Evolutionary conservation across 2,329 filamentous ascomycete genomes (phyloP).

Genomic region (Aspergillus candidus): DNA sequence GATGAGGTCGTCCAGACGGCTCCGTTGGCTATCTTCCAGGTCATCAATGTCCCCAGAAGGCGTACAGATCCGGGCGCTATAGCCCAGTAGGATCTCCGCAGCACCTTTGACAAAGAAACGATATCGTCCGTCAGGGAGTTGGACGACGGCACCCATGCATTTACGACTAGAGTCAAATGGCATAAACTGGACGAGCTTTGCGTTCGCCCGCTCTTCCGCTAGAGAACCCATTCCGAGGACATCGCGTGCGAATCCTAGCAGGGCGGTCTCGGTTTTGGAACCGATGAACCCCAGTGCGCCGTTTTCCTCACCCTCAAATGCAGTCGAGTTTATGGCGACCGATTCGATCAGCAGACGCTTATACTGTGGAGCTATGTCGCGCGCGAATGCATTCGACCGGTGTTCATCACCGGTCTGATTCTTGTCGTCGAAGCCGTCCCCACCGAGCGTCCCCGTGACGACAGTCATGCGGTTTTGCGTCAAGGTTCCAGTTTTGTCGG

Average conservation of each 20-base stretch:
- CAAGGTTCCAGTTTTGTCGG: constrained; percentile 68
- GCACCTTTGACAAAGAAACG: constrained; percentile 41
- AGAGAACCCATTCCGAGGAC: constrained; percentile 57
- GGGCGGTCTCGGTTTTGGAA: constrained; percentile 67
- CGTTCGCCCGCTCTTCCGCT: constrained; percentile 53
- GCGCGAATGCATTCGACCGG: constrained; percentile 1
- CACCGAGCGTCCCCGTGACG: constrained; percentile 61
- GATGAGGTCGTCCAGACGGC: constrained; percentile 13
- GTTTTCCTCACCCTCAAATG: constrained; percentile 64
- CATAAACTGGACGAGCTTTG: constrained; percentile 58
- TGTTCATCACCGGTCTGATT: constrained; percentile 9
- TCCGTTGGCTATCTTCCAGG: neutral
- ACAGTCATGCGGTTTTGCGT: constrained; percentile 70
- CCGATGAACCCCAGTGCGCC: constrained; percentile 60
- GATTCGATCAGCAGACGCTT: constrained; percentile 33
- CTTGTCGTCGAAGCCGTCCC: constrained; percentile 11
- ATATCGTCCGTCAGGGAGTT: constrained; percentile 28
- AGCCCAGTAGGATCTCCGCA: constrained; percentile 36
- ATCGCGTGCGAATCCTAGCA: constrained; percentile 60
- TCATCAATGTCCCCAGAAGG: constrained; percentile 2
- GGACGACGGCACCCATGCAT: constrained; percentile 47
- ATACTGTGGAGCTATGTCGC: constrained; percentile 42
- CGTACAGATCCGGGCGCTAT: constrained; percentile 21
- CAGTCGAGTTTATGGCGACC: constrained; percentile 52
- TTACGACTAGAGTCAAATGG: constrained; percentile 70